Evolutionary conservation across 2,329 filamentous ascomycete genomes (phyloP).

Genomic region (Fusarium tjaetaba): DNA sequence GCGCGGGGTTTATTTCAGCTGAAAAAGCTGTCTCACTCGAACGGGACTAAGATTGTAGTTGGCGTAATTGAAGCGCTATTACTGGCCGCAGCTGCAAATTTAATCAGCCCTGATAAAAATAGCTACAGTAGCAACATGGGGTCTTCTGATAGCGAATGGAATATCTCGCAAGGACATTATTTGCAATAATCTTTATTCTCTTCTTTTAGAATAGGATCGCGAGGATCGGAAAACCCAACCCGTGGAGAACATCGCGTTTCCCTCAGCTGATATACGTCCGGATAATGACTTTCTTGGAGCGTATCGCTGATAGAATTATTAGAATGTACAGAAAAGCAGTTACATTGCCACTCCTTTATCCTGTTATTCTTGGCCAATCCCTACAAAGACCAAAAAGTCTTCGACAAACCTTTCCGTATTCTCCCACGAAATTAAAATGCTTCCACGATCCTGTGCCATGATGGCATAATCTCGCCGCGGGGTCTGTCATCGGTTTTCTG

Average conservation of each 20-base stretch:
- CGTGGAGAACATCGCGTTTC: too few relatives aligned
- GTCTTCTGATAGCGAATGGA: neutral
- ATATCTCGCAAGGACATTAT: neutral
- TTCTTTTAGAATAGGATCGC: too few relatives aligned
- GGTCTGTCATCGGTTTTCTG: neutral
- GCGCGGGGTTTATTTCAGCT: neutral
- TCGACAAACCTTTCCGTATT: constrained; percentile 1
- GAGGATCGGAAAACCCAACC: too few relatives aligned
- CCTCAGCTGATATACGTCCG: too few relatives aligned
- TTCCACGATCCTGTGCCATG: neutral
- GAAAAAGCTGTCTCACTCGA: neutral
- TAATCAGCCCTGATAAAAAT: neutral
- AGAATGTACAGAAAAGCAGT: too few relatives aligned
- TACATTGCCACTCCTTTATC: neutral
- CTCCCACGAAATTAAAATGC: neutral
- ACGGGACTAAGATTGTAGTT: neutral
- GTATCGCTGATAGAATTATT: too few relatives aligned
- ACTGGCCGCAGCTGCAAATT: neutral
- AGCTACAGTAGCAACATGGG: too few relatives aligned
- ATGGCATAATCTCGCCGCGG: neutral
- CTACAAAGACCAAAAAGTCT: constrained; percentile 4
- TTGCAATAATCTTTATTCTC: neutral
- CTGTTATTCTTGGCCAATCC: neutral
- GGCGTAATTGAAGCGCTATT: neutral
- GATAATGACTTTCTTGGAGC: too few relatives aligned